phyloP scores from a whole-genome alignment of 805 yeast genomes.

The Yarrowia sp. region DNA sequence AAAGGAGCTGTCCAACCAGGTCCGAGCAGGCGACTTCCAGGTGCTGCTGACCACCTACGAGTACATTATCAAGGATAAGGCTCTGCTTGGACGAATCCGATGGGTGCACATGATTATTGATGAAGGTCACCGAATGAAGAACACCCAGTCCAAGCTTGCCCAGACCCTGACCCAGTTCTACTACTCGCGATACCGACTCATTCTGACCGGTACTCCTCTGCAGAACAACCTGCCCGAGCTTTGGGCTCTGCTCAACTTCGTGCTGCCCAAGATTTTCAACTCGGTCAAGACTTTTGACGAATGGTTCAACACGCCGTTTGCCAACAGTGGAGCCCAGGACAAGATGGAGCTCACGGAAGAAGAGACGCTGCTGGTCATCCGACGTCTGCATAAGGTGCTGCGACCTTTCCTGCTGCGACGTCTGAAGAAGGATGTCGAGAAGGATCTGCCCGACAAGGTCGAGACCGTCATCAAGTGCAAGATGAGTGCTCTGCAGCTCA shows the following conservation, averaged over 20 bases:
- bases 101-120: conserved; percentile 99
- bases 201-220: conserved; percentile 95
- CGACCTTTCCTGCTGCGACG: conserved; percentile 94
- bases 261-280: conserved; percentile 93
- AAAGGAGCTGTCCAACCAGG: conserved; percentile 71
- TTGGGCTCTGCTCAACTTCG: conserved; percentile 95
- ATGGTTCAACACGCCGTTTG: conserved; percentile 98
- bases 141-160: conserved; percentile 85
- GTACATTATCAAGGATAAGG: conserved; percentile 89
- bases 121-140: conserved; percentile 98
- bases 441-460: conserved; percentile 92
- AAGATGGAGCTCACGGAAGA: conserved; percentile 94
- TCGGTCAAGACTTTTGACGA: conserved; percentile 97
- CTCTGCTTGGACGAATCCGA: conserved; percentile 74
- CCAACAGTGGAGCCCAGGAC: conserved; percentile 95
- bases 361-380: conserved; percentile 88
- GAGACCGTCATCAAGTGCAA: conserved; percentile 95
- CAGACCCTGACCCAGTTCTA: conserved; percentile 82
- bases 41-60: conserved; percentile 92
- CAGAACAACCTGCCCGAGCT: conserved; percentile 95
- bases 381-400: conserved; percentile 94
- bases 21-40: conserved; percentile 82
- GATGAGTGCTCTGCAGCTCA: conserved; percentile 83
- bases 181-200: conserved; percentile 84
- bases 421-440: conserved; percentile 95